Evolutionary conservation across 148 eudicot species (phyloP).

Genomic region (Beta vulgaris): DNA sequence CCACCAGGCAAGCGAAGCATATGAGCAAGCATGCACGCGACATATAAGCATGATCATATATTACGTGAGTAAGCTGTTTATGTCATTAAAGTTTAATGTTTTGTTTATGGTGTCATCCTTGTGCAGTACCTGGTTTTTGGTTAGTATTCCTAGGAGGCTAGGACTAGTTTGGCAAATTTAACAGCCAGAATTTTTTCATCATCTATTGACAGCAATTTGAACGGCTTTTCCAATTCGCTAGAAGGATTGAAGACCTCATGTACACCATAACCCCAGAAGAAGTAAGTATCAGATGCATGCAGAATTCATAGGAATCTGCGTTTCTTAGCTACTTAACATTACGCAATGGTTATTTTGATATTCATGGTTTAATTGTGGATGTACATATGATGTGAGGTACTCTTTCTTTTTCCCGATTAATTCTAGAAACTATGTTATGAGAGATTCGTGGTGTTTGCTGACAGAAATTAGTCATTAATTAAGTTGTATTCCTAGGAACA

Average conservation of each 20-base stretch:
- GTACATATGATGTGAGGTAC: neutral
- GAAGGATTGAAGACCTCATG: slow-evolving; percentile 91
- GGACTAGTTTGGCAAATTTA: neutral
- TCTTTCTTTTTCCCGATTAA: neutral
- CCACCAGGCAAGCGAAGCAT: slow-evolving; percentile 96
- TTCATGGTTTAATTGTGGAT: neutral
- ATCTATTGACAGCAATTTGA: slow-evolving; percentile 77
- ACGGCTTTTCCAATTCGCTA: slow-evolving; percentile 83
- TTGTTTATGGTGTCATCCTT: neutral
- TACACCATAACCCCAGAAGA: slow-evolving; percentile 84
- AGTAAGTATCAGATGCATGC: slow-evolving; percentile 40
- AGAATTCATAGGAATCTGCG: neutral
- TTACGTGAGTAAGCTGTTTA: slow-evolving; percentile 49
- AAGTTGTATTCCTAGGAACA: neutral
- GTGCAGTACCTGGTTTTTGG: neutral
- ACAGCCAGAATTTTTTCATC: neutral
- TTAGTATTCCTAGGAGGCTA: neutral
- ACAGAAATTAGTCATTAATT: no score
- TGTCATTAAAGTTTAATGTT: neutral
- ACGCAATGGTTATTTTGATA: neutral
- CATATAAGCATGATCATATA: slow-evolving; percentile 82
- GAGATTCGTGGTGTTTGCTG: no score
- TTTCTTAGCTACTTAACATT: neutral
- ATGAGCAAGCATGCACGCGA: slow-evolving; percentile 92
- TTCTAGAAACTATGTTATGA: no score